Percentiles rank a stretch among this genome's conserved stretches.
Conservation (phyloP, 805 yeast genomes). For the Schwanniomyces polymorphus region DNA sequence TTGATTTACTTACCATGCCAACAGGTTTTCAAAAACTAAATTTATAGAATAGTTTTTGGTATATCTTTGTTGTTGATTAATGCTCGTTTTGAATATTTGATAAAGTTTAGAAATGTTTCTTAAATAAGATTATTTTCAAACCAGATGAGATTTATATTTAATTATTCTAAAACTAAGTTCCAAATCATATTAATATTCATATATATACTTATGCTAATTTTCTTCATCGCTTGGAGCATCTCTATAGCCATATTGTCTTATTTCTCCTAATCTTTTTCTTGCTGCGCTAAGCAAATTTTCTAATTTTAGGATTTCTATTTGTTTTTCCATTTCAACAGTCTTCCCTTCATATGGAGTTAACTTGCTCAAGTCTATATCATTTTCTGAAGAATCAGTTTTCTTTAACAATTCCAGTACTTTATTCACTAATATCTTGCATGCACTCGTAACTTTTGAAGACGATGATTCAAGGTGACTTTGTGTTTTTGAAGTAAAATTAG, state of each 20-base stretch:
- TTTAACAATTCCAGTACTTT: slow-evolving; percentile 65
- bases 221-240: slow-evolving; percentile 60
- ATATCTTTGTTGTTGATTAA: too few species aligned
- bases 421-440: slow-evolving; percentile 70
- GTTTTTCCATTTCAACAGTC: slow-evolving; percentile 89
- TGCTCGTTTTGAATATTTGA: too few species aligned
- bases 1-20: too few species aligned
- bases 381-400: slow-evolving; percentile 29
- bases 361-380: slow-evolving; percentile 62
- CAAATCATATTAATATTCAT: not conserved
- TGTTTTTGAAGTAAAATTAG: slow-evolving; percentile 70
- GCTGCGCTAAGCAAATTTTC: slow-evolving; percentile 73
- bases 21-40: too few species aligned
- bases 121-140: too few species aligned
- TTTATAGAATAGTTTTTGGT: too few species aligned
- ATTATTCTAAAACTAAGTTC: too few species aligned
- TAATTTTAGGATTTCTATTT: slow-evolving; percentile 80
- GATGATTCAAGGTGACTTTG: slow-evolving; percentile 74
- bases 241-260: slow-evolving; percentile 73
- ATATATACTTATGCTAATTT: slow-evolving; percentile 17
- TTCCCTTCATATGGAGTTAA: slow-evolving; percentile 77
- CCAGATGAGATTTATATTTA: too few species aligned
- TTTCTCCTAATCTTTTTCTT: slow-evolving; percentile 80
- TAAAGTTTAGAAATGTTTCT: too few species aligned
- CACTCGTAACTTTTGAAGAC: slow-evolving; percentile 66